Base-by-base conservation (phyloP, 2,329 filamentous ascomycete genomes). In the Fusarium sp. region DNA sequence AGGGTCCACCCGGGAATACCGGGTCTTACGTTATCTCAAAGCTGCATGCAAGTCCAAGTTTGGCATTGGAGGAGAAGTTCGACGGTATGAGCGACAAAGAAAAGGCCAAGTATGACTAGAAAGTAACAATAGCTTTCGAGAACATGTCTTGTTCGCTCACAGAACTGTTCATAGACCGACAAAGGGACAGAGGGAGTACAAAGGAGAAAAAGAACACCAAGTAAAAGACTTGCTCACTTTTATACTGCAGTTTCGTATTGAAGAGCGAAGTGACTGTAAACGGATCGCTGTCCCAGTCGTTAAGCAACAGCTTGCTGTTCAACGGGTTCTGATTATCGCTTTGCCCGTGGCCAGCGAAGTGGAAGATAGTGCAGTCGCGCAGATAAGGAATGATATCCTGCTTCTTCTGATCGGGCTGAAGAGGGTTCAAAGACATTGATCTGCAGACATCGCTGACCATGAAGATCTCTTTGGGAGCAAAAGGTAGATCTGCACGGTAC, bases 321-420 rank as follows among this genome's bases (percentile, higher is more conserved):
- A 40, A 27, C 2, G 61, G 50, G 14, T 64, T 14, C 0, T 32
- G 8, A 4, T 4, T 8, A 8, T 63, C 30, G 1, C 30, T 56
- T 2, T 38, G n/a, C 1, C 49, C 59, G 3, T 63, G 58, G 0
- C 58, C 58, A 15, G 34, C 58, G 11, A 64, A 64, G 12, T 64
- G 61, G 7, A 63, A 63, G 4, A 64, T 40, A 1, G 25, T 56
- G 20, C 34, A 40, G 20, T 29, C 18, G 12, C 10, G 20, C 7
- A 63, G 8, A 5, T 30, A 20, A 34, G 43, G 25, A 6, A 61
- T 14, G 6, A 18, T 2, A 3, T 47, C 58, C 38, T 49, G 29
- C 8, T 64, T 64, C 3, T 7, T 6, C 20, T 30, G 20, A 5
- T 14, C 8, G 0, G 56, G 3, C 3, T 16, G 14, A 1, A 44